These are phyloP conservation scores for Zasmidium angulare DNA, from an alignment of 2,329 filamentous ascomycete species.

Conservation along the genomic window DNA sequence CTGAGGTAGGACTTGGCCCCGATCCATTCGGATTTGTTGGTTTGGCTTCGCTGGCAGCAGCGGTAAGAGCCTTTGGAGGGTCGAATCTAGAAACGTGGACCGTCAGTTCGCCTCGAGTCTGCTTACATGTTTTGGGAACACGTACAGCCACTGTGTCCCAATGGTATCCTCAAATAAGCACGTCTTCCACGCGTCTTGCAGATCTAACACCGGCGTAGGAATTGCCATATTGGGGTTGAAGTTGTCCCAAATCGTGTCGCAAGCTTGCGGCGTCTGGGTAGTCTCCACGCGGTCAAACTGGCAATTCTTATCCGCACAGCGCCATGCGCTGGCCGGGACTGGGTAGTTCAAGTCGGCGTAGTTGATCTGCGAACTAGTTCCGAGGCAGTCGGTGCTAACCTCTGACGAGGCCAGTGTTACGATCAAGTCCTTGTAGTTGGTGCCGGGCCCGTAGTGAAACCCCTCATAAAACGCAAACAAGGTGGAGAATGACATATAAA, in stretches of 20 bases:
- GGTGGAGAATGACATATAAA: too few species aligned
- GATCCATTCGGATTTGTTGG: too few species aligned
- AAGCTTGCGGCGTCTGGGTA: constrained; percentile 8
- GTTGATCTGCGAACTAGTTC: constrained; percentile 20
- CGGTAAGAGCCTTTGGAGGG: too few species aligned
- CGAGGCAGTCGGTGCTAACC: too few species aligned
- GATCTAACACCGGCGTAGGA: constrained; percentile 12
- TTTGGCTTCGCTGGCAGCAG: too few species aligned
- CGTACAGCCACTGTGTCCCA: constrained; percentile 13
- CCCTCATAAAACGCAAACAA: too few species aligned
- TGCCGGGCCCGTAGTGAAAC: too few species aligned
- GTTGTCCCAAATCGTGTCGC: constrained; percentile 19
- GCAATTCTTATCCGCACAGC: constrained; percentile 15
- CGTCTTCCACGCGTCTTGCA: constrained; percentile 15
- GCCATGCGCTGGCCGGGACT: constrained; percentile 22
- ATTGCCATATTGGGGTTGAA: constrained; percentile 21
- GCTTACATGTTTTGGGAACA: constrained; percentile 18
- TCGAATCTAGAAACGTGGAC: too few species aligned
- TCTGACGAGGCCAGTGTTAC: too few species aligned
- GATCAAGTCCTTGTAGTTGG: too few species aligned
- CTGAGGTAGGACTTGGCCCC: too few species aligned
- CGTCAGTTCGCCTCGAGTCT: too few species aligned
- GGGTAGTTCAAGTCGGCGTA: constrained; percentile 25
- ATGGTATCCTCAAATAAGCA: constrained; percentile 15
- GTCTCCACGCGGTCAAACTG: not conserved